Evolutionary conservation across 2,329 filamentous ascomycete species (phyloP).

Genomic region (Paecilomyces dactylethromorphus): DNA sequence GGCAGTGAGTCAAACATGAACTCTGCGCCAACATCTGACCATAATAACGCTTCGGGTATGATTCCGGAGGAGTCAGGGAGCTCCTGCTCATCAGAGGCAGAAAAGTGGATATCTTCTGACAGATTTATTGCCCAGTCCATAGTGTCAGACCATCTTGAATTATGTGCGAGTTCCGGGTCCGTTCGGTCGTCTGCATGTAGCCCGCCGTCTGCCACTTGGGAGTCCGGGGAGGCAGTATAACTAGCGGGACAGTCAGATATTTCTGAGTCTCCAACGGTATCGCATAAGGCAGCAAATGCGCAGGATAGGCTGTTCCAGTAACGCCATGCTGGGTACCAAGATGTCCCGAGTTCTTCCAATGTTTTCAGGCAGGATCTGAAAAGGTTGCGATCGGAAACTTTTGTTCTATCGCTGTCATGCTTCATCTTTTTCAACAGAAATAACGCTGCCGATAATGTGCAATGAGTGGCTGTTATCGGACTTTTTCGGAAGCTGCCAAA

Average conservation of each 20-base stretch:
- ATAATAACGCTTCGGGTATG: background rate
- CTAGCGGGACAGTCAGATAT: background rate
- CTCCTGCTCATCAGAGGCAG: background rate
- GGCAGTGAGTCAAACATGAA: background rate
- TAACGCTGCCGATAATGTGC: constrained; percentile 25
- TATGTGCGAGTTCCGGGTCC: background rate
- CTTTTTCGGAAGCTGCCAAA: constrained; percentile 30
- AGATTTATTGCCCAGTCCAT: background rate
- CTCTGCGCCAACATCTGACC: background rate
- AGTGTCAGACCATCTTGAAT: background rate
- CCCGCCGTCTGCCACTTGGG: no score
- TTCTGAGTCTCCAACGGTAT: background rate
- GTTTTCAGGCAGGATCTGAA: background rate
- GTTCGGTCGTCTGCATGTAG: background rate
- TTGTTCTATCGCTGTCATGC: background rate
- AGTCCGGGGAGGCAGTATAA: background rate
- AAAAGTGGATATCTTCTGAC: background rate
- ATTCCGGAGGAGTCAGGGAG: no score
- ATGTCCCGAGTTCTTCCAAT: background rate
- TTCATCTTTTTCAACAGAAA: constrained; percentile 9
- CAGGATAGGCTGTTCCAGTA: background rate
- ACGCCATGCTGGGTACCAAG: background rate
- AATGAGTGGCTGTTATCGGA: constrained; percentile 30
- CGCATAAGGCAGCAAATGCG: background rate
- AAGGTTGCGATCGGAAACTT: background rate